Evolutionary conservation across 2,329 filamentous ascomycete species (phyloP).

Genomic region (Talaromyces islandicus): DNA sequence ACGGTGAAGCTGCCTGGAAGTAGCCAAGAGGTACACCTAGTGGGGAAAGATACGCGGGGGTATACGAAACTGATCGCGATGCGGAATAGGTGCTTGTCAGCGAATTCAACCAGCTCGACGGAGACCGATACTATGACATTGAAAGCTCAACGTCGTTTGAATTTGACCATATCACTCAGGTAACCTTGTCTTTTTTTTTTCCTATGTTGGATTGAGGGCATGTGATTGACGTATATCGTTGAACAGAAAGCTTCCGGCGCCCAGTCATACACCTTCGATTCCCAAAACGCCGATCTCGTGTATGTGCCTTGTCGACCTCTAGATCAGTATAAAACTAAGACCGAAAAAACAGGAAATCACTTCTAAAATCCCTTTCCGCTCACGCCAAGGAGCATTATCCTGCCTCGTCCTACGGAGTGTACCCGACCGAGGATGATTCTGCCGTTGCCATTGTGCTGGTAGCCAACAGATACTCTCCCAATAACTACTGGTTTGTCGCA

Average conservation of each 20-base stretch:
- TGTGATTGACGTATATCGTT: background rate
- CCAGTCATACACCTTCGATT: slow-evolving; percentile 74
- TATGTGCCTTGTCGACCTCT: slow-evolving; percentile 41
- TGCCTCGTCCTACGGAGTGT: slow-evolving; percentile 73
- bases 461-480: slow-evolving; percentile 94
- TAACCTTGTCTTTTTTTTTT: slow-evolving; percentile 24
- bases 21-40: slow-evolving; percentile 59
- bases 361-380: slow-evolving; percentile 66
- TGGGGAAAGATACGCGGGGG: background rate
- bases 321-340: background rate
- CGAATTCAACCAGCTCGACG: slow-evolving; percentile 73
- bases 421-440: slow-evolving; percentile 69
- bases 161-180: slow-evolving; percentile 79
- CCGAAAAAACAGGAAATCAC: slow-evolving; percentile 60
- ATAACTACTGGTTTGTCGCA: slow-evolving; percentile 78
- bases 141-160: slow-evolving; percentile 82
- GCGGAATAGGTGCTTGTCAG: slow-evolving; percentile 65
- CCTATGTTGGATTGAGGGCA: background rate
- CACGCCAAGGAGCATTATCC: slow-evolving; percentile 89
- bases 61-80: background rate
- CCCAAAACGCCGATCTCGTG: slow-evolving; percentile 71
- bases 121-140: slow-evolving; percentile 81
- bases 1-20: slow-evolving; percentile 85
- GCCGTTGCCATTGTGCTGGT: slow-evolving; percentile 78
- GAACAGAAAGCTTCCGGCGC: slow-evolving; percentile 72